A percentile compares a stretch with the other conserved stretches of the same genome.
Evolutionary conservation across 2,329 filamentous ascomycete genomes (phyloP).

Genomic region (Mollisiaceae sp.): DNA sequence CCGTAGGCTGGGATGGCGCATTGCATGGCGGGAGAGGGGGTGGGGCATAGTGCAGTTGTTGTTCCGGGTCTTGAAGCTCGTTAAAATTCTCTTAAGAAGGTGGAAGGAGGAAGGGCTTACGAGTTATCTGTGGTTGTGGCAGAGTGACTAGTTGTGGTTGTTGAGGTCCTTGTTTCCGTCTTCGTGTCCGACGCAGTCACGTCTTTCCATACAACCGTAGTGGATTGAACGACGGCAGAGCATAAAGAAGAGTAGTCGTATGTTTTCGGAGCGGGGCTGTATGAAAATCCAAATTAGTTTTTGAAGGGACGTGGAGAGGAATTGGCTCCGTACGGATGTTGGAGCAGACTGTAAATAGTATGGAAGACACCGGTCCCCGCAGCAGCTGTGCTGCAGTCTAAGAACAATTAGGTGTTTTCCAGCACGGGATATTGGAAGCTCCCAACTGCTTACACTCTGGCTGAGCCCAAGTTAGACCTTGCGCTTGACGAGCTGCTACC

Average conservation of each 20-base stretch:
- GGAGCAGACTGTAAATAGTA: no score
- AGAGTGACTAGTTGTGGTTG: conserved; percentile 1
- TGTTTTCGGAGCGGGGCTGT: background rate
- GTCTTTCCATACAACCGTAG: background rate
- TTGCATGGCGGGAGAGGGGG: background rate
- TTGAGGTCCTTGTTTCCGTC: background rate
- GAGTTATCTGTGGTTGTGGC: conserved; percentile 6
- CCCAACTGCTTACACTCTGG: background rate
- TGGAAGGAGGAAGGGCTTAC: background rate
- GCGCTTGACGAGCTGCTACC: background rate
- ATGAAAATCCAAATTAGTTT: background rate
- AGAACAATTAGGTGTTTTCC: no score
- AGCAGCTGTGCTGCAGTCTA: no score
- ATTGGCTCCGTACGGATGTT: no score
- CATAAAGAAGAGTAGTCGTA: conserved; percentile 1
- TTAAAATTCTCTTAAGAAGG: background rate
- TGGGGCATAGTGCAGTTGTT: conserved; percentile 12
- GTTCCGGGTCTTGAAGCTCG: background rate
- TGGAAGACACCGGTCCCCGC: no score
- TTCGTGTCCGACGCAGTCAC: background rate
- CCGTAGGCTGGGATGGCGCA: conserved; percentile 11
- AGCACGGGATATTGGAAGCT: no score
- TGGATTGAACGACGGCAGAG: background rate
- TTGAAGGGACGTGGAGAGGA: no score
- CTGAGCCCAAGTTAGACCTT: background rate